Evolutionary conservation across 495 filamentous ascomycete species (phyloP).

Genomic region (Clohesyomyces aquaticus): DNA sequence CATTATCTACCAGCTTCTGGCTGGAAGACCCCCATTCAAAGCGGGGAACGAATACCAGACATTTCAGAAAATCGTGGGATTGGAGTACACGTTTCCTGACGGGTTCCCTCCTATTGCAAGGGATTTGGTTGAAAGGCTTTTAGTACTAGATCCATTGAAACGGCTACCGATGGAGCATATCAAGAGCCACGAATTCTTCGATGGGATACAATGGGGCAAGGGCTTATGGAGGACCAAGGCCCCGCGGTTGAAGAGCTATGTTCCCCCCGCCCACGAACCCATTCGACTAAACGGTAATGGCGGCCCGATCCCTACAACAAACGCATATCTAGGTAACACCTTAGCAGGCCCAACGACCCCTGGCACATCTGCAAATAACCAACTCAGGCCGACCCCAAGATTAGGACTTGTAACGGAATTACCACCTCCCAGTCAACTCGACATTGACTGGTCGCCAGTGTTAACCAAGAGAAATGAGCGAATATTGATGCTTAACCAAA

Average conservation of each 20-base stretch:
- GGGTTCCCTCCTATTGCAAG: conserved; percentile 88
- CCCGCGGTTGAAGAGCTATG: conserved; percentile 84
- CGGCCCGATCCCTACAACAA: conserved; percentile 48
- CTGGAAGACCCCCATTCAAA: conserved; percentile 95
- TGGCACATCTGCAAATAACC: conserved; percentile 50
- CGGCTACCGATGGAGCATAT: conserved; percentile 95
- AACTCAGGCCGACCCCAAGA: conserved; percentile 66
- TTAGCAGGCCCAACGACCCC: conserved; percentile 51
- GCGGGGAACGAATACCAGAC: conserved; percentile 96
- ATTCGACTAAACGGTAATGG: conserved; percentile 77
- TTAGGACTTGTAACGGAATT: conserved; percentile 94
- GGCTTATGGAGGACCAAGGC: conserved; percentile 89
- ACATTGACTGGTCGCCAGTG: conserved; percentile 99
- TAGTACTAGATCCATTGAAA: conserved; percentile 86
- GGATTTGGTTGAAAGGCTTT: conserved; percentile 87
- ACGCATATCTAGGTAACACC: conserved; percentile 50
- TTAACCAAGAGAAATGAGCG: conserved; percentile 87
- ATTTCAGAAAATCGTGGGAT: conserved; percentile 94
- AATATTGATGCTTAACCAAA: conserved; percentile 91
- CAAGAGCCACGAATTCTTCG: conserved; percentile 96
- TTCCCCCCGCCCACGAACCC: conserved; percentile 75
- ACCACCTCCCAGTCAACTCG: conserved; percentile 91
- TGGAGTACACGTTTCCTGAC: conserved; percentile 91
- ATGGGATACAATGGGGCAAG: conserved; percentile 83
- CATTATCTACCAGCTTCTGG: conserved; percentile 94